phyloP scores from a whole-genome alignment of 1,284 basidiomycete genomes.

The Ceratobasidium sp. region DNA sequence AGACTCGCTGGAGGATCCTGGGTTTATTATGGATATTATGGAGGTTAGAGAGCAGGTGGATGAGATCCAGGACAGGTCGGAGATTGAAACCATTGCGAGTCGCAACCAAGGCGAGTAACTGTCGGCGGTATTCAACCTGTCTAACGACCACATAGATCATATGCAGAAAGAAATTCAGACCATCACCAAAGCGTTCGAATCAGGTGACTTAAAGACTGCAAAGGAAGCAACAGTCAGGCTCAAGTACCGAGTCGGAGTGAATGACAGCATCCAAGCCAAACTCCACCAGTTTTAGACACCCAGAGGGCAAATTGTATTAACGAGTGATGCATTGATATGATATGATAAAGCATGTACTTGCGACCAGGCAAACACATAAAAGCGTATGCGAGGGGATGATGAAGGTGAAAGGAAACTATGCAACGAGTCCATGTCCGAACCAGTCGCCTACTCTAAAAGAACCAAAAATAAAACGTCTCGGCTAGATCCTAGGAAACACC shows the following conservation, averaged over 20 bases:
- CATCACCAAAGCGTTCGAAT: slow-evolving; percentile 61
- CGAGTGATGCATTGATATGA: slow-evolving; percentile 6
- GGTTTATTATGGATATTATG: slow-evolving; percentile 80
- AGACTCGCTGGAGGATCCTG: slow-evolving; percentile 77
- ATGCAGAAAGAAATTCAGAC: slow-evolving; percentile 57
- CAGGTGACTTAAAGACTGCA: slow-evolving; percentile 62
- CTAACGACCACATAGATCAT: slow-evolving; percentile 54
- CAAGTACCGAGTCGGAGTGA: slow-evolving; percentile 78
- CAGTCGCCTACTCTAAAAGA: not conserved
- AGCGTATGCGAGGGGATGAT: not conserved
- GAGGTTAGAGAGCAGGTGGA: slow-evolving; percentile 83
- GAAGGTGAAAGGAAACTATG: not conserved
- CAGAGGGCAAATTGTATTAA: not conserved
- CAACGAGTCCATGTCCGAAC: not conserved
- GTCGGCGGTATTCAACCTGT: not conserved
- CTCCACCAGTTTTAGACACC: slow-evolving; percentile 9
- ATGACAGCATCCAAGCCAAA: slow-evolving; percentile 62
- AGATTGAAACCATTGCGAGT: slow-evolving; percentile 60
- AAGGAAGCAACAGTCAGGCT: slow-evolving; percentile 71
- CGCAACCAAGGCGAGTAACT: slow-evolving; percentile 66
- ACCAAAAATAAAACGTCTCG: slow-evolving; percentile 7
- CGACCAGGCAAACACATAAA: slow-evolving; percentile 34
- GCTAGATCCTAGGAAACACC: not conserved
- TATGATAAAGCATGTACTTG: slow-evolving; percentile 25
- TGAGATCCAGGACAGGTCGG: slow-evolving; percentile 59